Evolutionary conservation across 768 basidiomycete genomes (phyloP).

Genomic region (Phaeotremella skinneri): DNA sequence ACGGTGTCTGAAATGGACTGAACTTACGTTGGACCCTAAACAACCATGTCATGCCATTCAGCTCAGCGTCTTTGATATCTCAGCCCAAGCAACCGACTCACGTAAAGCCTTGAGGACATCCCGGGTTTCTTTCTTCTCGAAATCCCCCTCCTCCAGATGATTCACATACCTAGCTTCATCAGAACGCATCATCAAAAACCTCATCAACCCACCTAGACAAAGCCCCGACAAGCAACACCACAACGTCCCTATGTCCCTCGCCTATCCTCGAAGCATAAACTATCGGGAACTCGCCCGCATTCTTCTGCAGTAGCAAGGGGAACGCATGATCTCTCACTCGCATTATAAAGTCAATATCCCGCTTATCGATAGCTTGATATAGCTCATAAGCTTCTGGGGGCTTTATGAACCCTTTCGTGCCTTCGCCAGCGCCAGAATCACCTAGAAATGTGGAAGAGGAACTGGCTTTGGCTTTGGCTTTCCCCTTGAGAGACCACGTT

Average conservation of each 20-base stretch:
- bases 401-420: slow-evolving; percentile 28
- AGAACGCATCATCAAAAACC: not conserved
- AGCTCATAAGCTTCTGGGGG: slow-evolving; percentile 64
- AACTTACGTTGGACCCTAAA: slow-evolving; percentile 33
- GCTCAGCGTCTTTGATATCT: not conserved
- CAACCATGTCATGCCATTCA: not conserved
- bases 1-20: no score
- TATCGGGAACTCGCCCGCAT: slow-evolving; percentile 80
- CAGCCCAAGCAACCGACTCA: slow-evolving; percentile 52
- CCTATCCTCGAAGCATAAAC: slow-evolving; percentile 72
- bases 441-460: no score
- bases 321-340: slow-evolving; percentile 47
- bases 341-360: slow-evolving; percentile 64
- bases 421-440: not conserved
- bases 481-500: slow-evolving; percentile 4
- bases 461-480: no score
- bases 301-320: slow-evolving; percentile 73
- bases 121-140: slow-evolving; percentile 65
- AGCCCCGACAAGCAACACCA: slow-evolving; percentile 82
- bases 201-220: slow-evolving; percentile 62
- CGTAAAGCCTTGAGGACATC: slow-evolving; percentile 73
- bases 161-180: slow-evolving; percentile 65
- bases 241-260: slow-evolving; percentile 61
- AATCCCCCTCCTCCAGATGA: slow-evolving; percentile 75
- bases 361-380: slow-evolving; percentile 77